Conservation (phyloP, 2,329 filamentous ascomycete species). For the Botrytis fragariae region DNA sequence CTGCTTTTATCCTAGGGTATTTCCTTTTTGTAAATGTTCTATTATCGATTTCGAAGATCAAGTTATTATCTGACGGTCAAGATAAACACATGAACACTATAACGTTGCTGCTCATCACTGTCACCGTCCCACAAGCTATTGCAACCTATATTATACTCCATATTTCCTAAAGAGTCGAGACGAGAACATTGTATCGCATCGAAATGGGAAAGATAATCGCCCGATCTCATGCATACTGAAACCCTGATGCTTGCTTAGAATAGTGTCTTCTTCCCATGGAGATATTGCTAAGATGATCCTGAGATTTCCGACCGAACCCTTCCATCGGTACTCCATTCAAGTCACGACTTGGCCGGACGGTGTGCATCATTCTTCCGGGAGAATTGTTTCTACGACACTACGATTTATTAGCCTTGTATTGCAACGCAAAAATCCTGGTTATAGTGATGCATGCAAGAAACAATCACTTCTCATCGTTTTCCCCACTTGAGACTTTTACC, state of each 20-base stretch:
- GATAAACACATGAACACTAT: neutral
- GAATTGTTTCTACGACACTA: neutral
- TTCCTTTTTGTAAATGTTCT: neutral
- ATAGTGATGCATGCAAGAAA: constrained; percentile 13
- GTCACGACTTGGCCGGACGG: constrained; percentile 8
- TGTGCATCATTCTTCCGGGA: constrained; percentile 4
- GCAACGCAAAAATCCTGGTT: constrained; percentile 13
- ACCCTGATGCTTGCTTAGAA: constrained; percentile 16
- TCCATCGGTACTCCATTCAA: constrained; percentile 20
- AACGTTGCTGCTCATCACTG: neutral
- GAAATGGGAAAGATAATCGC: constrained; percentile 10
- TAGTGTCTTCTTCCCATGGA: neutral
- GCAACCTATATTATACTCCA: neutral
- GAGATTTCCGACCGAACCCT: constrained; percentile 22
- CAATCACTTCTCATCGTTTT: neutral
- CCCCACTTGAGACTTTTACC: constrained; percentile 1
- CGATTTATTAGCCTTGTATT: constrained; percentile 16
- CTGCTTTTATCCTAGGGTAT: neutral
- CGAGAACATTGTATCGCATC: neutral
- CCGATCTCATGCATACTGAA: constrained; percentile 16
- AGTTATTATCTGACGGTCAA: neutral
- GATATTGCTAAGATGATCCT: constrained; percentile 18
- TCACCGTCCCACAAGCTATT: constrained; percentile 6
- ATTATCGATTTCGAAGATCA: neutral
- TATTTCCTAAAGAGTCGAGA: constrained; percentile 13